phyloP scores from a whole-genome alignment of 2,329 filamentous ascomycete genomes.

The Fusarium nelsonii region DNA sequence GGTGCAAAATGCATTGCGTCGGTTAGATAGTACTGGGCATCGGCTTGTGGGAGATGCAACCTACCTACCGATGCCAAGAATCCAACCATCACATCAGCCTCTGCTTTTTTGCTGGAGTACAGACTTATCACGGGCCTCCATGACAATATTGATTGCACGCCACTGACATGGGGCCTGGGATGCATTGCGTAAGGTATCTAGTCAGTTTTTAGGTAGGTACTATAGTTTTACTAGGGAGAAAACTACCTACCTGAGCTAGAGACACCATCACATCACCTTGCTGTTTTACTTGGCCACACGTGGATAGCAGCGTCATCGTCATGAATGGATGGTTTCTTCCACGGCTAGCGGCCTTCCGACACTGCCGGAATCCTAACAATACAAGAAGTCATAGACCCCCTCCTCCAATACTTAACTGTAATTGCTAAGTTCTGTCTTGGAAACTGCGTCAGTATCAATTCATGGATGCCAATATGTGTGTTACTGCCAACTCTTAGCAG shows the following conservation, averaged over 20 bases:
- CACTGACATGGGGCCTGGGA: conserved; percentile 19
- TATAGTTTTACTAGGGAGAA: neutral
- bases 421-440: neutral
- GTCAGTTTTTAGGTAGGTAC: too few species aligned
- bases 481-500: conserved; percentile 4
- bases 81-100: conserved; percentile 5
- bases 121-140: conserved; percentile 15
- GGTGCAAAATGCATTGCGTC: neutral
- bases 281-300: neutral
- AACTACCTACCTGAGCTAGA: conserved; percentile 1
- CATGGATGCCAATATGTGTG: neutral
- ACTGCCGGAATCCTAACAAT: neutral
- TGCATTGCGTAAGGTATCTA: conserved; percentile 21
- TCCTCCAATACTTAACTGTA: neutral
- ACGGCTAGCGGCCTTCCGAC: conserved; percentile 1
- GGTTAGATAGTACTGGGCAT: neutral
- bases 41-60: conserved; percentile 25
- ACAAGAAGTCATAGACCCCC: conserved; percentile 4
- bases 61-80: conserved; percentile 14
- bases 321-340: neutral
- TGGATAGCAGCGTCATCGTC: conserved; percentile 3
- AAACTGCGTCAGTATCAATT: neutral
- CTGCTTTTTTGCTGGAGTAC: neutral
- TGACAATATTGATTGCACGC: conserved; percentile 4
- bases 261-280: neutral